phyloP scores from a whole-genome alignment of 768 basidiomycete genomes.

The Termitomyces bulborhizus region DNA sequence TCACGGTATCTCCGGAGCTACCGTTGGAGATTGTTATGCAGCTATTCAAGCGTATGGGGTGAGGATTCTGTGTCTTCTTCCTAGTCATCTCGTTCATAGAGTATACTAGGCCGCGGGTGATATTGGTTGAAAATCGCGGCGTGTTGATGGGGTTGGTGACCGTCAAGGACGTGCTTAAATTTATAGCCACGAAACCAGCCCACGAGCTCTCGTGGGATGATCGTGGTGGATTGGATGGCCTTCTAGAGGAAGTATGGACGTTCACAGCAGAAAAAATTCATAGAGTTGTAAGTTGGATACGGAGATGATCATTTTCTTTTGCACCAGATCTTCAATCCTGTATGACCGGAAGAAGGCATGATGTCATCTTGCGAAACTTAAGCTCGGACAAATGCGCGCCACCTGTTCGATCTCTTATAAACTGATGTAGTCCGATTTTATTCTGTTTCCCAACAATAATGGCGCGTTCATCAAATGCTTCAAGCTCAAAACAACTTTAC shows the following conservation, averaged over 20 bases:
- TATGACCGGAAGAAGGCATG: background rate
- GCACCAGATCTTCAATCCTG: background rate
- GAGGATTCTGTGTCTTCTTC: constrained; percentile 23
- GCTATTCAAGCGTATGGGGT: constrained; percentile 98
- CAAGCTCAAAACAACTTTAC: constrained; percentile 26
- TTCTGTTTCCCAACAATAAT: constrained; percentile 2
- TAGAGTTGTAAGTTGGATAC: constrained; percentile 30
- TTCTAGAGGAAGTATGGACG: constrained; percentile 57
- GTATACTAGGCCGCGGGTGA: constrained; percentile 78
- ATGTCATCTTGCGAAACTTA: constrained; percentile 1
- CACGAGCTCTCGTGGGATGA: constrained; percentile 54
- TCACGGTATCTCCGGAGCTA: constrained; percentile 87
- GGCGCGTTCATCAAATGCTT: constrained; percentile 17
- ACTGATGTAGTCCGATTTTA: background rate
- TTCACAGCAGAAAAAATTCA: constrained; percentile 37
- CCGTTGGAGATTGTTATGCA: constrained; percentile 97
- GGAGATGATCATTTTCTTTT: constrained; percentile 17
- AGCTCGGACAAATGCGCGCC: constrained; percentile 1
- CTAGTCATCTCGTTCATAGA: background rate
- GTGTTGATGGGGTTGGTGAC: constrained; percentile 81
- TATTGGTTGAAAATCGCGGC: constrained; percentile 87
- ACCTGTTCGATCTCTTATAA: constrained; percentile 9
- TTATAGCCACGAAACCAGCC: constrained; percentile 59
- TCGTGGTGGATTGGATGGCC: constrained; percentile 56
- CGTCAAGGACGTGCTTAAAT: constrained; percentile 91